These are phyloP conservation scores for Ceratobasidium sp. DNA, from an alignment of 1,284 basidiomycete species.

Conservation along the genomic window DNA sequence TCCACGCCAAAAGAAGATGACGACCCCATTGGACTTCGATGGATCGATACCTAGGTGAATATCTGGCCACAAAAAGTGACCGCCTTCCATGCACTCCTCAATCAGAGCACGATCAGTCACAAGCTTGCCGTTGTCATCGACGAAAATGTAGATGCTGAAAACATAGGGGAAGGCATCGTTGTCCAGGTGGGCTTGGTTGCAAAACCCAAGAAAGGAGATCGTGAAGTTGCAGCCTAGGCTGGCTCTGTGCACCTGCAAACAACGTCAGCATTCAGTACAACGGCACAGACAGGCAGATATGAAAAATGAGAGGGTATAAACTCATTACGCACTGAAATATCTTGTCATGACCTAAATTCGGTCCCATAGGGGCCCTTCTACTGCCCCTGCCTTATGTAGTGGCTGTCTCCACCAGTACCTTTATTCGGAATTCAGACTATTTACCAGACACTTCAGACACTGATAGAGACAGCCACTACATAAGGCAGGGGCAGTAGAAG, in stretches of 20 bases:
- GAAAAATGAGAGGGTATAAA: no score
- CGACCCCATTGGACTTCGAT: neutral
- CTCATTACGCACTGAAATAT: no score
- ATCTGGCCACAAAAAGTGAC: conserved; percentile 7
- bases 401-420: no score
- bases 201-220: neutral
- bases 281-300: no score
- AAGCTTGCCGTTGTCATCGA: neutral
- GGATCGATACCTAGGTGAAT: neutral
- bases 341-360: no score
- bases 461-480: no score
- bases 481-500: no score
- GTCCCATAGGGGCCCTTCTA: no score
- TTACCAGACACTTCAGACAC: no score
- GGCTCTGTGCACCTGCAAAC: neutral
- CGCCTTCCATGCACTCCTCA: neutral
- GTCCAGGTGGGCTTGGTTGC: neutral
- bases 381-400: no score
- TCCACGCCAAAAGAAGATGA: conserved; percentile 2
- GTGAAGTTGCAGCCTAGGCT: neutral
- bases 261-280: neutral
- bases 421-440: no score
- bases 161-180: neutral
- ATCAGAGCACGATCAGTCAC: neutral
- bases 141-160: conserved; percentile 6